A percentile compares a stretch with the other conserved stretches of the same genome.
Evolutionary conservation across 352 stramenopile species (phyloP).

Genomic region (Pythium rhizo-oryzae): DNA sequence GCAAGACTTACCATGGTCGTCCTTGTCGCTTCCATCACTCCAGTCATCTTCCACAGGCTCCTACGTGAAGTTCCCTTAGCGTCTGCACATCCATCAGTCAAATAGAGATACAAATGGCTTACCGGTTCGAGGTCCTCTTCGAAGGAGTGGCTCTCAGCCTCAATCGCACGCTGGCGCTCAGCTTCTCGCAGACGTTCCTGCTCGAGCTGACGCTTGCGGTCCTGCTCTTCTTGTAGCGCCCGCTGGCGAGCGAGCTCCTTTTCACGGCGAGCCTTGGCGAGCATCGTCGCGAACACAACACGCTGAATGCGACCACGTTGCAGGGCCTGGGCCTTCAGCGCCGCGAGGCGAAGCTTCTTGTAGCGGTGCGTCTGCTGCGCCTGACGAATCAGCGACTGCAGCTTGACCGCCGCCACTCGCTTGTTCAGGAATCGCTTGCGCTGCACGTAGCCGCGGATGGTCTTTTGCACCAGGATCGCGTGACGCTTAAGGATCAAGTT

Average conservation of each 20-base stretch:
- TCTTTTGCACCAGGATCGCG: slow-evolving; percentile 79
- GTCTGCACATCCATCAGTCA: slow-evolving; percentile 3
- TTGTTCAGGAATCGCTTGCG: slow-evolving; percentile 59
- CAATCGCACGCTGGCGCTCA: slow-evolving; percentile 27
- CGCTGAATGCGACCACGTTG: slow-evolving; percentile 66
- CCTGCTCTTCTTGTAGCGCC: slow-evolving; percentile 23
- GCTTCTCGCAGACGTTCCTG: slow-evolving; percentile 38
- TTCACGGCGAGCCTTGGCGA: slow-evolving; percentile 49
- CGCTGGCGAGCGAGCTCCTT: slow-evolving; percentile 37
- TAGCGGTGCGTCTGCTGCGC: slow-evolving; percentile 45
- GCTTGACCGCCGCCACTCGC: slow-evolving; percentile 46
- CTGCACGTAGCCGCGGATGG: slow-evolving; percentile 58
- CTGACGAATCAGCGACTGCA: slow-evolving; percentile 54
- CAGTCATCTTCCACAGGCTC: slow-evolving; percentile 85
- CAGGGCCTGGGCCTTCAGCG: slow-evolving; percentile 60
- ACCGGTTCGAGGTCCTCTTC: slow-evolving; percentile 56
- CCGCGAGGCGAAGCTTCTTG: slow-evolving; percentile 41
- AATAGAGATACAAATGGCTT: slow-evolving; percentile 23
- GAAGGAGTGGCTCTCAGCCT: slow-evolving; percentile 31
- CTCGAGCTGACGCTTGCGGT: slow-evolving; percentile 18
- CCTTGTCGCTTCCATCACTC: slow-evolving; percentile 74
- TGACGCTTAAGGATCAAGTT: slow-evolving; percentile 77
- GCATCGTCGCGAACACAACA: slow-evolving; percentile 48
- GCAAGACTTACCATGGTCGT: slow-evolving; percentile 35
- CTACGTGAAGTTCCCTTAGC: slow-evolving; percentile 73